phyloP scores from a whole-genome alignment of 2,329 filamentous ascomycete species.

The Hyphodiscus sp. region DNA sequence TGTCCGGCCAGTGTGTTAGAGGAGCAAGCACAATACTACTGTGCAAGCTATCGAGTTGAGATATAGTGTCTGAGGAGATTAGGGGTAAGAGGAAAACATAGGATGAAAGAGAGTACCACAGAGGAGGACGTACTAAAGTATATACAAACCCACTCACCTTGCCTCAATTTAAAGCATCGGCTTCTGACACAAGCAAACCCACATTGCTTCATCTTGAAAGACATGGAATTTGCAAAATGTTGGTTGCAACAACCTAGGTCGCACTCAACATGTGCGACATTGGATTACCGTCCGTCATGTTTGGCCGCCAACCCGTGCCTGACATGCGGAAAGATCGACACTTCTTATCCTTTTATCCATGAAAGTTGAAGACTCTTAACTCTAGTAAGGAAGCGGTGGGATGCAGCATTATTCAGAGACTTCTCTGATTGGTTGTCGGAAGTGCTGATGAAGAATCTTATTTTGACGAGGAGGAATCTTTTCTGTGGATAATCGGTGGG shows the following conservation, averaged over 20 bases:
- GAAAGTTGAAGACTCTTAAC: not conserved
- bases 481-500: slow-evolving; percentile 7
- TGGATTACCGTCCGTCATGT: not conserved
- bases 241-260: not conserved
- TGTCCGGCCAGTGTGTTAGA: not conserved
- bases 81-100: not conserved
- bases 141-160: not conserved
- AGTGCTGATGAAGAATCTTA: not conserved
- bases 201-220: slow-evolving; percentile 3
- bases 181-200: not conserved
- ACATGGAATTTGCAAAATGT: not conserved
- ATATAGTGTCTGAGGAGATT: not conserved
- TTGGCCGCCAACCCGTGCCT: not conserved
- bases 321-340: slow-evolving; percentile 10
- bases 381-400: not conserved
- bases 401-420: not conserved
- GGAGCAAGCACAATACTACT: not conserved
- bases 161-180: not conserved
- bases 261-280: not conserved
- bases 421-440: not conserved
- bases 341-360: not conserved
- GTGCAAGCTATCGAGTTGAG: not conserved
- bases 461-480: slow-evolving; percentile 9
- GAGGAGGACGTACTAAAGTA: not conserved
- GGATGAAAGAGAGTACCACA: not conserved